Base-by-base conservation (phyloP, 805 yeast species). In the Tetrapisispora nanseiensis region DNA sequence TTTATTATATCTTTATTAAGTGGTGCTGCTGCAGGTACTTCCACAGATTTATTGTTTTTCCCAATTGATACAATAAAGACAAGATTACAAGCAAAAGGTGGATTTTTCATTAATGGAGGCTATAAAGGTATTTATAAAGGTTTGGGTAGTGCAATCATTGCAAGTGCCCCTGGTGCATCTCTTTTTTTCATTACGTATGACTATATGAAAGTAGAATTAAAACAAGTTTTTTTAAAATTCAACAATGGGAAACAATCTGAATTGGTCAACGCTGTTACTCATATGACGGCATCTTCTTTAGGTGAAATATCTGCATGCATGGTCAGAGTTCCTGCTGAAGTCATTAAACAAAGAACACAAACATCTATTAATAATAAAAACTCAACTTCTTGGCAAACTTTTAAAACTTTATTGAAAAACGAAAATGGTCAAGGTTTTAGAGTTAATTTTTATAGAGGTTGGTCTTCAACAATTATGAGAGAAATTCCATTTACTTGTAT, bases 61-160 rank as follows among this genome's bases (percentile, higher is more conserved):
- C 98, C 99, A 12, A 86, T 92, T 31, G 99, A 92, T 55, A 92
- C 99, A 1, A 54, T 92, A 43, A 92, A 92, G 65, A 92, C 99
- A 0, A 70, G 99, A 44, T 68, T 92, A 13, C 99, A 92, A 61
- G 97, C 98, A 18, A 78, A 78, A 57, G 96, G 95, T 28, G 98
- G 98, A 0, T 90, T 92, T 55, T 85, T 86, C 61, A 67, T 63
- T 15, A 90, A 89, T 63, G 99, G 99, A 23, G 98, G 96, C 1
- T 90, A 90, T 75, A 68, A 63, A 39, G 97, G 97, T 1, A 79
- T 92, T 18, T 92, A 92, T 54, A 72, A 82, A 51, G 99, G 99
- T 1, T 69, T 92, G 6, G 97, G 97, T 3, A 82, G 95, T 29
- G 90, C 95, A 6, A 82, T 92, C 19, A 80, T 89, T 18, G 97